Percentiles rank a stretch among this genome's conserved stretches.
Conservation (phyloP, 75 land plant genomes). For the Pinus albicaulis region DNA sequence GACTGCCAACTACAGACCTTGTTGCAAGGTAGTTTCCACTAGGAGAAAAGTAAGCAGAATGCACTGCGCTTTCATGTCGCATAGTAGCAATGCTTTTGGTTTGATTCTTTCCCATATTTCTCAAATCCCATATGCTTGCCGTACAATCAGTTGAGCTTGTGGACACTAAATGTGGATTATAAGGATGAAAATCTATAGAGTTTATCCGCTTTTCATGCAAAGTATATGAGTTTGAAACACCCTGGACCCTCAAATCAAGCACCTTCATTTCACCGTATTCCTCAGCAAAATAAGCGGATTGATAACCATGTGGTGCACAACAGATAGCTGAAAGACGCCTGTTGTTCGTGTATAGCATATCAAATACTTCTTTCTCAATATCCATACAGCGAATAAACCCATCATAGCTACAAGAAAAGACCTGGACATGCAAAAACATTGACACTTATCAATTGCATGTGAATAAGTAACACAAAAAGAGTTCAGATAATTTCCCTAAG, state of each 20-base stretch:
- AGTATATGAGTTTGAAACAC: slow-evolving; percentile 14
- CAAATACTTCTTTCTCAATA: slow-evolving; percentile 60
- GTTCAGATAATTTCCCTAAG: too few relatives aligned
- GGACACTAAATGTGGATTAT: slow-evolving; percentile 44
- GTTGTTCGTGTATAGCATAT: slow-evolving; percentile 28
- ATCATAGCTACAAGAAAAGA: slow-evolving; percentile 72
- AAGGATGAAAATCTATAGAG: slow-evolving; percentile 55
- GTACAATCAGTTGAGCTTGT: slow-evolving; percentile 74
- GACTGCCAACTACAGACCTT: slow-evolving; percentile 36
- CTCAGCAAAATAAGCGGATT: slow-evolving; percentile 47
- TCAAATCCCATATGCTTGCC: slow-evolving; percentile 80
- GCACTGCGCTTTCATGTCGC: slow-evolving; percentile 54
- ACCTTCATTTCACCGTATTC: slow-evolving; percentile 47
- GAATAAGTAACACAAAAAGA: too few relatives aligned
- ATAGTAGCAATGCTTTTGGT: slow-evolving; percentile 26
- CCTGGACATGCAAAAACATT: slow-evolving; percentile 25
- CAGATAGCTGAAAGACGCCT: slow-evolving; percentile 46
- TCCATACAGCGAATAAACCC: slow-evolving; percentile 69
- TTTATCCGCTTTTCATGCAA: slow-evolving; percentile 66
- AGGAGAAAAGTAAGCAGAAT: slow-evolving; percentile 86
- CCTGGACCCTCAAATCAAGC: slow-evolving; percentile 48
- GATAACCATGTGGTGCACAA: slow-evolving; percentile 21
- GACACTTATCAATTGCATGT: too few relatives aligned
- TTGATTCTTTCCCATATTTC: slow-evolving; percentile 25
- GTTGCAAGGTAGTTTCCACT: slow-evolving; percentile 68